Base-by-base conservation (phyloP, 352 stramenopile genomes). In the Blastocystis sp. region DNA sequence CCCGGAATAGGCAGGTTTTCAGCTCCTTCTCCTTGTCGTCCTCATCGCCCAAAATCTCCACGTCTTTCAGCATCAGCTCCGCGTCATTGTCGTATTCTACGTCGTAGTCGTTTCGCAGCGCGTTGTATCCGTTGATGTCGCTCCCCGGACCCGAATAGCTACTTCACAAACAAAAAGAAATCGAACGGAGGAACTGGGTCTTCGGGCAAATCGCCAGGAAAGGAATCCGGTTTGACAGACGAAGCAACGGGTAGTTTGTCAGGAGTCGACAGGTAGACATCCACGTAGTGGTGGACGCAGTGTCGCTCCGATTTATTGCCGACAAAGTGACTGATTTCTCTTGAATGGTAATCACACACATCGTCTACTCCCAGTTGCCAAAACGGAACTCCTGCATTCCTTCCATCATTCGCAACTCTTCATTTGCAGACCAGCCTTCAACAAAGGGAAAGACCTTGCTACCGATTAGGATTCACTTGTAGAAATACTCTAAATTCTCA, bases 81-180 rank as follows among this genome's bases (percentile, higher is more conserved):
- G 95, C 95, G 63, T 98, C 94, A 84, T 98, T 97, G 73, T 98
- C 93, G 88, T 95, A 97, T 90, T 98, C 95, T 44, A 97, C 92
- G 81, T 98, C 95, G 90, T 97, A 98, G 85, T 98, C 94, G 9
- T 94, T 93, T 76, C 95, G 93, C 32, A 97, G 90, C 7, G 95
- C 94, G 93, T 97, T 97, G 89, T 97, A 98, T 21, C 95, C 95
- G 0, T 92, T 91, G 16, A 94, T 86, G 75, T 93, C 90, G 9
- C 72, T 53, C 1, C 71, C 56, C 6, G 57, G 61, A 59, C 49
- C 44, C 9, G 64, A 34, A 84, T 34, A 64, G 0, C 53, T 38
- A 38, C 34, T 34, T 0, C 6, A 18, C 32, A 42, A 18, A 53
- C 34, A 16, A 32, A 14, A 9, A 36, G 4, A 48, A 38, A 6